Percentiles rank a stretch among this genome's conserved stretches.
Conservation (phyloP, 306 rosid genomes). For the Cajanus cajan region DNA sequence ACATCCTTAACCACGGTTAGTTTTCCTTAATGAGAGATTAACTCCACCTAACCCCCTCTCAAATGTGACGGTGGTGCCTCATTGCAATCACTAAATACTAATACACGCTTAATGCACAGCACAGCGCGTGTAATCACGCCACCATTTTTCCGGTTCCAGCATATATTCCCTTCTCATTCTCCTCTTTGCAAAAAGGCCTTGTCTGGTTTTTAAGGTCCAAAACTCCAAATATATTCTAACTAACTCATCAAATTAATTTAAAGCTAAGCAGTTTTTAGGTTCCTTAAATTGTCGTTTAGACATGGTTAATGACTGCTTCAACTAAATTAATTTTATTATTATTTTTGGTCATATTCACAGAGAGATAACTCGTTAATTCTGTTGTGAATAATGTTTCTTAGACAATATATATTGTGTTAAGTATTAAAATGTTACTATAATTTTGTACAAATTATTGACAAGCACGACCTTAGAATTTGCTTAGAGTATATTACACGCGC, state of each 20-base stretch:
- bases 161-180: not conserved
- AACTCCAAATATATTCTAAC: not conserved
- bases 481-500: not conserved
- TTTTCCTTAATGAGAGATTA: conserved; percentile 17
- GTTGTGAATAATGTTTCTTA: not conserved
- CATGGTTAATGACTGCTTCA: not conserved
- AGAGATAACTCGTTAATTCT: not conserved
- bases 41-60: not conserved
- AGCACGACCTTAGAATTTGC: not conserved
- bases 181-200: not conserved
- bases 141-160: not conserved
- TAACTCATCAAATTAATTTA: not conserved
- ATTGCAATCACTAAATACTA: not conserved
- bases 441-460: not conserved
- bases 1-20: conserved; percentile 37
- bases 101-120: not conserved
- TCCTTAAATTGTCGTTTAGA: not conserved
- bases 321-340: not conserved
- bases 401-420: not conserved
- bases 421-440: not conserved
- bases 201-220: not conserved
- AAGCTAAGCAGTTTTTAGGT: not conserved
- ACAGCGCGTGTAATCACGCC: conserved; percentile 11
- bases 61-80: not conserved
- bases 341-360: not conserved